Evolutionary conservation across 148 eudicot genomes (phyloP).

Genomic region (Nyssa sinensis): DNA sequence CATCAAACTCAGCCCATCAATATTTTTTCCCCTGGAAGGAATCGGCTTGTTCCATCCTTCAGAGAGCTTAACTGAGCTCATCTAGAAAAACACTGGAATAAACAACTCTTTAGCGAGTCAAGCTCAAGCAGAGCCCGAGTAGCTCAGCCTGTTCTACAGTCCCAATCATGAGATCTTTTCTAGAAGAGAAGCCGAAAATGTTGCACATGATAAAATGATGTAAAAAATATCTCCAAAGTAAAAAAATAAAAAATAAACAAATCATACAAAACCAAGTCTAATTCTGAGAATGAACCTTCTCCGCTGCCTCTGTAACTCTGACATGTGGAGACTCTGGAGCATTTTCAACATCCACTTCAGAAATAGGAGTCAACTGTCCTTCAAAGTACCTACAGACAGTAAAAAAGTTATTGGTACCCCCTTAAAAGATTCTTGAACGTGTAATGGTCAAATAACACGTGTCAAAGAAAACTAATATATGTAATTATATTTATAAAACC

Average conservation of each 20-base stretch:
- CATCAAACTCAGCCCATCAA: constrained; percentile 1
- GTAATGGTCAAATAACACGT: background rate
- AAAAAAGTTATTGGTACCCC: background rate
- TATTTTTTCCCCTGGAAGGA: background rate
- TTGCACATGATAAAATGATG: background rate
- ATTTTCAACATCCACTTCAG: constrained; percentile 65
- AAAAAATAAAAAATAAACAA: background rate
- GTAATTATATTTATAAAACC: background rate
- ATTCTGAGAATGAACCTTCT: constrained; percentile 41
- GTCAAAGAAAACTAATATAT: background rate
- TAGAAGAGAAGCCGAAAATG: background rate
- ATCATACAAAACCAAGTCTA: constrained; percentile 8
- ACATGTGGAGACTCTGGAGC: constrained; percentile 39
- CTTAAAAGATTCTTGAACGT: background rate
- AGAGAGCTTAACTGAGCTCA: background rate
- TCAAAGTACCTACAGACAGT: constrained; percentile 68
- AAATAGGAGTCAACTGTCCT: constrained; percentile 67
- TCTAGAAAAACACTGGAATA: background rate
- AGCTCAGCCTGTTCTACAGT: background rate
- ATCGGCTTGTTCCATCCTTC: background rate
- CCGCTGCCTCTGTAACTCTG: constrained; percentile 65
- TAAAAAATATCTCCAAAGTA: background rate
- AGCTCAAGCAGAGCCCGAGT: background rate
- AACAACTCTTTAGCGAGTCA: background rate
- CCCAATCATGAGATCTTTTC: background rate